Conservation (phyloP, 169 alveolate genomes). For the Babesia ovata region DNA sequence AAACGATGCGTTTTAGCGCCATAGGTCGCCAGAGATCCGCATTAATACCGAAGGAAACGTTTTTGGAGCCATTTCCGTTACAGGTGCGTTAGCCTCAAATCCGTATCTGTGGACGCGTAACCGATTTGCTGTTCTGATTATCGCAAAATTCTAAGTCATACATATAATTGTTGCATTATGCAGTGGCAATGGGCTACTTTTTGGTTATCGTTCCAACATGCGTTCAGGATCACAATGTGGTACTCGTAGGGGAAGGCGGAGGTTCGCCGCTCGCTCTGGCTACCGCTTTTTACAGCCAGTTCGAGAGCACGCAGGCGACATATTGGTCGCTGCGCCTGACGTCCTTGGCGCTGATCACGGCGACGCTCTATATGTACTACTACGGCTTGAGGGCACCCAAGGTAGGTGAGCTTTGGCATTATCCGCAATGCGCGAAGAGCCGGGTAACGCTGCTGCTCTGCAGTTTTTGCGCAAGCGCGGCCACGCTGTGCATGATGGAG, state of each 20-base stretch:
- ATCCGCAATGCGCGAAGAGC: constrained; percentile 8
- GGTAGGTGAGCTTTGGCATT: not conserved
- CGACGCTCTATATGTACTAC: constrained; percentile 30
- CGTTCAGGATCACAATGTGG: constrained; percentile 45
- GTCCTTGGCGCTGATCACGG: constrained; percentile 10
- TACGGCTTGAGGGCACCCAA: constrained; percentile 36
- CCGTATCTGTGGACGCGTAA: not conserved
- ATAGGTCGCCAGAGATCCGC: constrained; percentile 52
- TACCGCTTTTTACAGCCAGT: constrained; percentile 26
- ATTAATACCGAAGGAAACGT: constrained; percentile 37
- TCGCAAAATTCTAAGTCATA: not conserved
- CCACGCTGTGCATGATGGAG: constrained; percentile 13
- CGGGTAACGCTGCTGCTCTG: constrained; percentile 36
- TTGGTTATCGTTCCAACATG: no score
- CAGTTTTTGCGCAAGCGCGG: constrained; percentile 34
- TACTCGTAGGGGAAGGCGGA: constrained; percentile 42
- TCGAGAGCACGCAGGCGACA: constrained; percentile 26
- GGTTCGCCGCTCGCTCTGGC: constrained; percentile 24
- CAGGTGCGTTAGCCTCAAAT: constrained; percentile 32
- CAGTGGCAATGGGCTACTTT: no score
- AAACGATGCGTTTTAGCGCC: constrained; percentile 33
- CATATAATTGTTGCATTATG: no score
- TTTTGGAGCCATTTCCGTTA: constrained; percentile 47
- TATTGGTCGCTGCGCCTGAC: constrained; percentile 33
- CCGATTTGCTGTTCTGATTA: not conserved